Evolutionary conservation across 176 grass and related monocot species (phyloP).

Genomic region (Avena eriantha): DNA sequence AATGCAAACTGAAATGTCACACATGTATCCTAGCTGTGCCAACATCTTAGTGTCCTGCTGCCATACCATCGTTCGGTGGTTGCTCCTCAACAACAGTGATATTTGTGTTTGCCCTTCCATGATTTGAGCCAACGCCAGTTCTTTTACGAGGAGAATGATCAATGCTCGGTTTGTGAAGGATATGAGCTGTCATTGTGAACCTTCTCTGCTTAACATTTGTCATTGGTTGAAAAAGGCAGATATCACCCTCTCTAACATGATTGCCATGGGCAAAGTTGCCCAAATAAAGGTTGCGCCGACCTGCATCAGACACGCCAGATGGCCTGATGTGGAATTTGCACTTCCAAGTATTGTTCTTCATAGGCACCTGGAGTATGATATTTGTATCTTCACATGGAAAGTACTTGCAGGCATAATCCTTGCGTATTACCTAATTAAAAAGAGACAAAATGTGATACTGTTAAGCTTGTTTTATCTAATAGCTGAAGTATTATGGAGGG

Average conservation of each 20-base stretch:
- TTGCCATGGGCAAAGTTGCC: conserved; percentile 49
- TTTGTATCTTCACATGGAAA: background rate
- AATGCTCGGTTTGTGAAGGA: conserved; percentile 1
- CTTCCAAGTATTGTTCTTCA: conserved; percentile 48
- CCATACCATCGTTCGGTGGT: conserved; percentile 32
- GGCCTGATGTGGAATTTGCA: conserved; percentile 7
- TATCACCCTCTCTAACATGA: conserved; percentile 43
- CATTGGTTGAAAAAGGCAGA: conserved; percentile 44
- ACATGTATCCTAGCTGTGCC: background rate
- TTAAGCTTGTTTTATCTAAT: background rate
- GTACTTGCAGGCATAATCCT: conserved; percentile 31
- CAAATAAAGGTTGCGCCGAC: background rate
- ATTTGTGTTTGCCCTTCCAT: background rate
- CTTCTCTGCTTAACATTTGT: background rate
- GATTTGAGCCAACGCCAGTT: background rate
- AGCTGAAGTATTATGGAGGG: background rate
- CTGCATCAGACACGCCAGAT: background rate
- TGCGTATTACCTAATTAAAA: conserved; percentile 46
- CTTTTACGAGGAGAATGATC: background rate
- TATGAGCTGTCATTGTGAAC: conserved; percentile 37
- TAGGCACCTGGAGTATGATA: conserved; percentile 32
- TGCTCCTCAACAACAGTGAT: background rate
- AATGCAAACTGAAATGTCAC: background rate
- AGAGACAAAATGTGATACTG: background rate
- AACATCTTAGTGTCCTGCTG: background rate